A percentile compares a stretch with the other conserved stretches of the same genome.
Evolutionary conservation across 192 early-diverging fungal genomes (phyloP).

Genomic region (Paraglomus brasilianum): DNA sequence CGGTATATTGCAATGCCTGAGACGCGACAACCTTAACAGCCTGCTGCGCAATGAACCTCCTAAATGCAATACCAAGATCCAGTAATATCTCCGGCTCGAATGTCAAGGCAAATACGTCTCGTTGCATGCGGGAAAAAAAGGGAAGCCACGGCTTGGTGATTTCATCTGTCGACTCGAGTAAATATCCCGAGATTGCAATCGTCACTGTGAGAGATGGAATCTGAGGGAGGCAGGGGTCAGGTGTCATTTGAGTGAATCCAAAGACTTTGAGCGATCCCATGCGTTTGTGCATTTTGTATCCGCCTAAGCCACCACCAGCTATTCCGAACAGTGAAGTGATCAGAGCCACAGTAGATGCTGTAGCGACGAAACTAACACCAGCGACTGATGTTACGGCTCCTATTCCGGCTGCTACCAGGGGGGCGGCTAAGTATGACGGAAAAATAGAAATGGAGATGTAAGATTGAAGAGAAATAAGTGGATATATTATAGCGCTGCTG

Average conservation of each 20-base stretch:
- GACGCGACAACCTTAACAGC: conserved; percentile 50
- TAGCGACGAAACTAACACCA: conserved; percentile 55
- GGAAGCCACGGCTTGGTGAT: conserved; percentile 47
- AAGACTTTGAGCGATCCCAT: conserved; percentile 47
- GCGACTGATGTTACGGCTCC: conserved; percentile 41
- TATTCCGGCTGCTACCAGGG: conserved; percentile 51
- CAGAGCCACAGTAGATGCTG: conserved; percentile 49
- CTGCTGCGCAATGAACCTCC: conserved; percentile 47
- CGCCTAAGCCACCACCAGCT: conserved; percentile 53
- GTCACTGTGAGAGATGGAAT: conserved; percentile 58
- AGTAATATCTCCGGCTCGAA: conserved; percentile 50
- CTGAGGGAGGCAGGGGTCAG: conserved; percentile 48
- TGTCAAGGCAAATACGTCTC: conserved; percentile 50
- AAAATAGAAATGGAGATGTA: neutral
- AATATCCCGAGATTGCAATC: conserved; percentile 59
- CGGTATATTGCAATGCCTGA: conserved; percentile 50
- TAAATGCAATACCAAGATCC: conserved; percentile 49
- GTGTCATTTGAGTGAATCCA: conserved; percentile 47
- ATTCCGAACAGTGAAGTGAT: conserved; percentile 57
- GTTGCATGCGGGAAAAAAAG: conserved; percentile 34
- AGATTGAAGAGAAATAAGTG: too few relatives aligned
- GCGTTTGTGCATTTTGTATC: conserved; percentile 42
- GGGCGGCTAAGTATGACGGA: conserved; percentile 50
- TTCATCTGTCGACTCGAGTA: conserved; percentile 43
- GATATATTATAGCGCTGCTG: neutral